Base-by-base conservation (phyloP, 2,329 filamentous ascomycete genomes). In the Paracoccidioides brasiliensis region DNA sequence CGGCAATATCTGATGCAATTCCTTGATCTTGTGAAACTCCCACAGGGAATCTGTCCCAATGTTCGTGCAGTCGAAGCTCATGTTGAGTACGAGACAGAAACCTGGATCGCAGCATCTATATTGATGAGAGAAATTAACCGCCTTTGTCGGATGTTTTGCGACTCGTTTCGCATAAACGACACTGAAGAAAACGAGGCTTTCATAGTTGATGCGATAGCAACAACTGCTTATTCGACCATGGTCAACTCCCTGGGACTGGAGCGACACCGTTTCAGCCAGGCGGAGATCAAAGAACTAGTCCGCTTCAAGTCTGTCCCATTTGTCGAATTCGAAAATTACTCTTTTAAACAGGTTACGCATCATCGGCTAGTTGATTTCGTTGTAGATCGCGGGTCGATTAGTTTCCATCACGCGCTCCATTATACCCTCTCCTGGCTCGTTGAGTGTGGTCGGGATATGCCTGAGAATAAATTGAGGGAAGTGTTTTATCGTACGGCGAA, bases 31-130 rank as follows among this genome's bases (percentile, higher is more conserved):
- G 89, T 95, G 60, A 96, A 96, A 70, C 79, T 98, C 48, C 90
- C 96, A 61, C 94, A 98, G 72, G 91, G 93, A 33, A 96, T 98
- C 55, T 96, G 91, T 63, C 93, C 93, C 1, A 98, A 97, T 64
- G 78, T 90, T 48, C 81, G 94, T 59, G 93, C 91, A 2, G 82
- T 96, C 28, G 90, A 90, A 14, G 93, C 97, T 66, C 93, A 98
- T 68, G 88, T 98, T 37, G 94, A 98, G 69, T 98, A 97, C 66
- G 93, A 98, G 71, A 94, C 90, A 1, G 94, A 98, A 71, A 87
- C 89, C 22, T 98, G 93, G 93, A 97, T 98, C 54, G 94, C 88
- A 56, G 91, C 93, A 3, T 95, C 90, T 5, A 78, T 97, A 52
- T 87, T 98, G 56, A 96, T 93, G 52, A 81, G 91, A 52, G 91